Base-by-base conservation (phyloP, 345 rosid genomes). In the Raphanus raphanistrum region DNA sequence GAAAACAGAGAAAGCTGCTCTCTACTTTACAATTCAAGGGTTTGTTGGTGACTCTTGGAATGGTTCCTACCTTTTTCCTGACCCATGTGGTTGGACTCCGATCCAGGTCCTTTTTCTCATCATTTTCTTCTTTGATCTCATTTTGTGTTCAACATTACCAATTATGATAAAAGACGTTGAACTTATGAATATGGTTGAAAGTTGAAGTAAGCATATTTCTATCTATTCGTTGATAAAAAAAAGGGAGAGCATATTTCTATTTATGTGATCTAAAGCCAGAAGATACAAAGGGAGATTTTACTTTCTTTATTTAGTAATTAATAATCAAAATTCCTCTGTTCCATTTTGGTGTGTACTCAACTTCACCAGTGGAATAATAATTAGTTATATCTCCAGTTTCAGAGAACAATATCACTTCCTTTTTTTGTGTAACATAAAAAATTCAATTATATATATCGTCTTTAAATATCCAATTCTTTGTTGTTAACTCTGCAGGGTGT, bases 51-150 rank as follows among this genome's bases (percentile, higher is more conserved):
- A 85, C 33, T 85, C 89, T 83, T 94, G 97, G 99, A 92, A 94
- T 84, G 97, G 92, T 58, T 89, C 97, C 36, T 87, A 87, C 82
- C 94, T 94, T 29, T 92, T 86, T 76, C 99, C 98, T 15, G 97
- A 94, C 71, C 99, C 99, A 79, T 92, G 99, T 85, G 98, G 99
- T 5, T 94, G 92, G 97, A 94, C 96, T 81, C 97, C 97, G 2
- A 89, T 94, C 13, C 95, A 94, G 95, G 98, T 90, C 43, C 48
- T 69, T 69, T 33, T 52, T 76, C 41, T 66, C 66, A 41, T 68
- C 70, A 15, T 15, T 21, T 21, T 48, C 41, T 64, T 70, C 36
- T 62, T 70, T 77, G 26, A 35, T 70, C 70, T 77, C 28, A 8
- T 28, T 41, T 32, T 71, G 0, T 0, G n/a, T 32, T 59, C n/a